Base-by-base conservation (phyloP, 2,329 filamentous ascomycete species). In the Bipolaris victoriae region DNA sequence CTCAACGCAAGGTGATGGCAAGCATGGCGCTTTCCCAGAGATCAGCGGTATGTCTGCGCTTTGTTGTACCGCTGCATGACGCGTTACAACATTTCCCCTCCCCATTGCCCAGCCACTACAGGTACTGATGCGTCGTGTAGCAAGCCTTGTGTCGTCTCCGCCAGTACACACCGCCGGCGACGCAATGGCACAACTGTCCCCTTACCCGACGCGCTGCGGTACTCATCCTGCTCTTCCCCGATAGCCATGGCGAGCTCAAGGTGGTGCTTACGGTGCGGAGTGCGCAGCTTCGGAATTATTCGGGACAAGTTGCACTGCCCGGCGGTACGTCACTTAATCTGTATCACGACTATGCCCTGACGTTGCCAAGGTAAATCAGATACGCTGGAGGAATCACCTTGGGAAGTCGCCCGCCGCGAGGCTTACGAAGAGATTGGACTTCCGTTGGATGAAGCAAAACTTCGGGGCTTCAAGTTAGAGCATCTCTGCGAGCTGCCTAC, bases 361-460 rank as follows among this genome's bases (percentile, higher is more conserved):
- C 51, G 35, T 11, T 26, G 26, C 26, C 10, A 67, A 79, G 81
- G 84, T 50, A 86, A 85, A 76, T 81, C 85, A 51, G 86, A 88
- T 61, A 76, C 77, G 0, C 68, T 82, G 9, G 58, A 73, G 7
- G 86, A 89, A 72, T 83, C 81, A 1, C 78, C 81, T 78, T 91
- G 91, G 76, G 85, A 93, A 70, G 96, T 93, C 49, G 92, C 94
- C 7, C 87, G 94, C 20, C 87, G 94, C 62, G 94, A 98, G 81
- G 93, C 94, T 1, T 90, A 85, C 75, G 94, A 98, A 76, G 94
- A 98, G 76, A 97, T 98, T 63, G 94, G 94, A 1, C 86, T 98
- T 2, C 91, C 94, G 1, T 82, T 88, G 69, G 83, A 87, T 65
- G 86, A 92, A 70, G 68, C 74, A 55, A 85, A 85, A 58, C 83